Evolutionary conservation across 306 rosid species (phyloP).

Genomic region (Quercus glauca): DNA sequence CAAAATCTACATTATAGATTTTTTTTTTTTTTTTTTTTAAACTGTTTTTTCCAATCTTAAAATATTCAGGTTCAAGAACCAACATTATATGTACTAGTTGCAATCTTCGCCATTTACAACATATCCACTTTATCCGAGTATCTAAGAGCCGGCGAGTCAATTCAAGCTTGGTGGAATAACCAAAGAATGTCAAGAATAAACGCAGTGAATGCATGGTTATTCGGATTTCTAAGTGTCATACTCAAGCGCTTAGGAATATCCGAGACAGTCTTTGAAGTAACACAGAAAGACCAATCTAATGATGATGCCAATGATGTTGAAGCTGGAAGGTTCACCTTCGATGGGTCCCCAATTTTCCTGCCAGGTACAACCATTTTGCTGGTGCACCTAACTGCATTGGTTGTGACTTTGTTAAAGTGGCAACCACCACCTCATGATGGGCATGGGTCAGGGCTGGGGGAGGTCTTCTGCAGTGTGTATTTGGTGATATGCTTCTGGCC

Average conservation of each 20-base stretch:
- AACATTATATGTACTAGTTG: constrained; percentile 25
- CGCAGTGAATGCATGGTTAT: constrained; percentile 36
- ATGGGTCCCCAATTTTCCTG: constrained; percentile 49
- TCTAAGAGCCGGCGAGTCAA: constrained; percentile 34
- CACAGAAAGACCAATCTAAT: constrained; percentile 42
- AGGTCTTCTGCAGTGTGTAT: constrained; percentile 40
- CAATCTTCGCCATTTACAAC: constrained; percentile 24
- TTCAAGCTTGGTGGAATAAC: constrained; percentile 77
- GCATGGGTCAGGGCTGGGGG: constrained; percentile 42
- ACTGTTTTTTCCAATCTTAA: not conserved
- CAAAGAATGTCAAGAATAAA: constrained; percentile 49
- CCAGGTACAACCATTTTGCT: constrained; percentile 59
- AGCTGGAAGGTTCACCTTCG: constrained; percentile 42
- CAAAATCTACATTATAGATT: not conserved
- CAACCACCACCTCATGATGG: constrained; percentile 3
- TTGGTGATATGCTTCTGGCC: constrained; percentile 50
- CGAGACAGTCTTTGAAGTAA: constrained; percentile 47
- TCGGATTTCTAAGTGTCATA: constrained; percentile 36
- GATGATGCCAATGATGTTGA: constrained; percentile 1
- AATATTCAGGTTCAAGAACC: constrained; percentile 32
- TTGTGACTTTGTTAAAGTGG: constrained; percentile 27
- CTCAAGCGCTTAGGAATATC: constrained; percentile 42
- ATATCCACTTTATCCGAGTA: constrained; percentile 29
- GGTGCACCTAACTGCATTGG: constrained; percentile 39
- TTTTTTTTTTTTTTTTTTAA: not conserved